These are phyloP conservation scores for Trifolium subterraneum DNA, from an alignment of 306 rosid species.

Conservation along the genomic window DNA sequence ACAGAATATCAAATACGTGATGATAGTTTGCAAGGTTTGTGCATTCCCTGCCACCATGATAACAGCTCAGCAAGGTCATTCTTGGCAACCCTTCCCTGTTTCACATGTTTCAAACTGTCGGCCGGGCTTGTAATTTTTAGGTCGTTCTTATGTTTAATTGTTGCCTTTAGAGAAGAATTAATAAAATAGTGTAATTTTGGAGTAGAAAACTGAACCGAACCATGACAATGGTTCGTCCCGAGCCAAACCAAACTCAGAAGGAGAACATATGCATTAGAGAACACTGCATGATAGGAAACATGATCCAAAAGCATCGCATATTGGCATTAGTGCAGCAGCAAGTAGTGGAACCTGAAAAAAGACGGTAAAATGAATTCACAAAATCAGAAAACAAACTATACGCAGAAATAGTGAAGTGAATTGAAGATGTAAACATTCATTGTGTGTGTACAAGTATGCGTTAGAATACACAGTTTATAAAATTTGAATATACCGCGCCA, in stretches of 20 bases:
- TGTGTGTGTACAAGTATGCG: neutral
- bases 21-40: slow-evolving; percentile 33
- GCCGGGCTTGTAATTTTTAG: too few relatives aligned
- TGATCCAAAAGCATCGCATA: slow-evolving; percentile 96
- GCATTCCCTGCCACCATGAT: slow-evolving; percentile 11
- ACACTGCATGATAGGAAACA: slow-evolving; percentile 86
- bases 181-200: too few relatives aligned
- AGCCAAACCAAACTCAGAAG: slow-evolving; percentile 52
- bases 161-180: too few relatives aligned
- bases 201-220: too few relatives aligned
- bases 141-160: too few relatives aligned
- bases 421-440: slow-evolving; percentile 17
- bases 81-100: slow-evolving; percentile 1
- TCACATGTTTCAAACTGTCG: neutral
- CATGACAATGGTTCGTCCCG: too few relatives aligned
- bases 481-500: slow-evolving; percentile 75
- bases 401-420: slow-evolving; percentile 15
- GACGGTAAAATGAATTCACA: slow-evolving; percentile 33
- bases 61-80: slow-evolving; percentile 21
- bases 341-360: slow-evolving; percentile 84
- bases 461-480: slow-evolving; percentile 12
- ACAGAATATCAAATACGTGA: slow-evolving; percentile 37
- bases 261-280: slow-evolving; percentile 91
- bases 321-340: slow-evolving; percentile 91
- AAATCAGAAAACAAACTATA: slow-evolving; percentile 34